Percentiles rank a stretch among this genome's conserved stretches.
Conservation (phyloP, 176 grass and related monocot genomes). For the Avena sativa region DNA sequence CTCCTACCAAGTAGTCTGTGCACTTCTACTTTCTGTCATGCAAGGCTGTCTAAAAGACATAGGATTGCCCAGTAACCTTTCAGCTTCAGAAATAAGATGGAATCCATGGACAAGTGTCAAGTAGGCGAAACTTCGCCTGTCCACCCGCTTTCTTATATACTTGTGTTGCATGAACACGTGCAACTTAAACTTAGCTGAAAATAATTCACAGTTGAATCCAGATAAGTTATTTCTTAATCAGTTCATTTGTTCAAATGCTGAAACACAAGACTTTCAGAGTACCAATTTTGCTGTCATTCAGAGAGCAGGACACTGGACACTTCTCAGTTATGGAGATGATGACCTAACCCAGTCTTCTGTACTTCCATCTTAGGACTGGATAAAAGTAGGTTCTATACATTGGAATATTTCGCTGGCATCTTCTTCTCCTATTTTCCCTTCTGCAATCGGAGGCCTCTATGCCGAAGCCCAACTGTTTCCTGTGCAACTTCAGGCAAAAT, state of each 20-base stretch:
- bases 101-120: conserved; percentile 24
- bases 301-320: not conserved
- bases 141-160: not conserved
- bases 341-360: not conserved
- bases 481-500: not conserved
- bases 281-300: not conserved
- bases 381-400: not conserved
- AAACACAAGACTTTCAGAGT: not conserved
- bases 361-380: conserved; percentile 3
- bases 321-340: not conserved
- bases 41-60: not conserved
- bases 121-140: not conserved
- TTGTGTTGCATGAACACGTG: not conserved
- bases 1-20: not conserved
- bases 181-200: not conserved
- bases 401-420: not conserved
- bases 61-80: not conserved
- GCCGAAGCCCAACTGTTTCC: not conserved
- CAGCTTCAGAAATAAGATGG: not conserved
- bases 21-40: not conserved
- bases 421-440: not conserved
- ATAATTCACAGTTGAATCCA: not conserved
- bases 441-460: not conserved
- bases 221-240: not conserved
- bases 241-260: not conserved